phyloP scores from a whole-genome alignment of 192 early-diverging fungal genomes.

The Allomyces macrogynus region DNA sequence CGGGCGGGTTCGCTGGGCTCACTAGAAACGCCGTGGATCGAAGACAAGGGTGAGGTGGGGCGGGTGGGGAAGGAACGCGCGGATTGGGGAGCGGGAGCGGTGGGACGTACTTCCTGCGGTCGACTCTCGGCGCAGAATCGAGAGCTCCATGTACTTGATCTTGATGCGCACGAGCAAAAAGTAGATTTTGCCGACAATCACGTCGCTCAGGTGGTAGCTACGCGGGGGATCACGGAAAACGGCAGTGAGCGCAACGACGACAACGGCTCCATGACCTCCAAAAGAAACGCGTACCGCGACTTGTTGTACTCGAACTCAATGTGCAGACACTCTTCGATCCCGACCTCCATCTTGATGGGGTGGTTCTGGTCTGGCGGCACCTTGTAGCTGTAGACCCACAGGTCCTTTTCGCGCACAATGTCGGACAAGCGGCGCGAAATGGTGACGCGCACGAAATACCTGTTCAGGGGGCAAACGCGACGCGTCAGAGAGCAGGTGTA shows the following conservation, averaged over 20 bases:
- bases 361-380: conserved; percentile 80
- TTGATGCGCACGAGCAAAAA: conserved; percentile 98
- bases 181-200: conserved; percentile 98
- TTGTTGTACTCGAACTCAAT: conserved; percentile 99
- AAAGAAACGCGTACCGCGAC: conserved; percentile 44
- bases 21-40: too few species aligned
- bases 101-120: conserved; percentile 50
- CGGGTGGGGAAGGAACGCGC: background rate
- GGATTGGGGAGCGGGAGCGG: too few species aligned
- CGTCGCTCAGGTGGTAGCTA: conserved; percentile 92
- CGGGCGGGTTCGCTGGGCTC: conserved; percentile 10
- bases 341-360: conserved; percentile 99
- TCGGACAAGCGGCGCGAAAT: conserved; percentile 69
- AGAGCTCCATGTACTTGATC: conserved; percentile 98
- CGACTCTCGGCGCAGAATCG: conserved; percentile 91
- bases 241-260: background rate
- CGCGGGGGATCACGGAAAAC: background rate
- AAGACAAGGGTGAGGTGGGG: background rate
- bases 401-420: conserved; percentile 77
- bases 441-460: conserved; percentile 88
- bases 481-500: background rate
- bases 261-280: too few species aligned
- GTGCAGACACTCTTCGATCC: conserved; percentile 96
- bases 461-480: conserved; percentile 4
- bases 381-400: conserved; percentile 97